A percentile compares a stretch with the other conserved stretches of the same genome.
Evolutionary conservation across 2,329 filamentous ascomycete species (phyloP).

Genomic region (Calonectria pseudoturangicola): DNA sequence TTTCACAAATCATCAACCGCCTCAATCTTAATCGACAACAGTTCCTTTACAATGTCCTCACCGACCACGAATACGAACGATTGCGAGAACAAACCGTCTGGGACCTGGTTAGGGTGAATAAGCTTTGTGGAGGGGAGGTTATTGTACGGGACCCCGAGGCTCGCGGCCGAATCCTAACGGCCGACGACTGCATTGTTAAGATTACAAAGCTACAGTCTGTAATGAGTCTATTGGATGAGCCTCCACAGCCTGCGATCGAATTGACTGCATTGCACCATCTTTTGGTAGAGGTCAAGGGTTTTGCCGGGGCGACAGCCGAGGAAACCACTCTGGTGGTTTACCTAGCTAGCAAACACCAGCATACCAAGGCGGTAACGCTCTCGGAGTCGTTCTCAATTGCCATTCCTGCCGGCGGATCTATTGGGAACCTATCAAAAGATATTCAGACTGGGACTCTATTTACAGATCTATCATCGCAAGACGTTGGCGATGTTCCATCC

Average conservation of each 20-base stretch:
- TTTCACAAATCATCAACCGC: conserved; percentile 87
- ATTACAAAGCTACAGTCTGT: conserved; percentile 93
- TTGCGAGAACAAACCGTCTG: conserved; percentile 94
- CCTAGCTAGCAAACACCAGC: conserved; percentile 82
- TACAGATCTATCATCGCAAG: conserved; percentile 86
- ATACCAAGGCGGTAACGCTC: conserved; percentile 78
- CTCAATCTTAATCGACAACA: conserved; percentile 91
- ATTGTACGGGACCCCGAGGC: conserved; percentile 93
- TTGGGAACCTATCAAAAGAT: conserved; percentile 78
- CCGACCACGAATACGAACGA: conserved; percentile 85
- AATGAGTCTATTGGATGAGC: conserved; percentile 94
- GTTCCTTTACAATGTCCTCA: conserved; percentile 95
- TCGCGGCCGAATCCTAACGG: conserved; percentile 89
- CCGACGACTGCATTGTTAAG: conserved; percentile 94
- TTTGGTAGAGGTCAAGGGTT: conserved; percentile 87
- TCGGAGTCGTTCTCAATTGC: conserved; percentile 91
- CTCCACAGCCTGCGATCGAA: conserved; percentile 81
- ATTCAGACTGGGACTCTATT: conserved; percentile 89
- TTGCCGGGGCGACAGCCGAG: conserved; percentile 85
- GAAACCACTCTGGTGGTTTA: conserved; percentile 85
- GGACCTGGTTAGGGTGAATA: conserved; percentile 96
- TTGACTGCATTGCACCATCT: conserved; percentile 86
- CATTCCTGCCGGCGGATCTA: conserved; percentile 82
- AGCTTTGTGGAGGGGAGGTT: conserved; percentile 93
- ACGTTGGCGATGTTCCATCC: conserved; percentile 78